A percentile compares a stretch with the other conserved stretches of the same genome.
Conservation (phyloP, 2,329 filamentous ascomycete genomes). For the Aspergillus sp. region DNA sequence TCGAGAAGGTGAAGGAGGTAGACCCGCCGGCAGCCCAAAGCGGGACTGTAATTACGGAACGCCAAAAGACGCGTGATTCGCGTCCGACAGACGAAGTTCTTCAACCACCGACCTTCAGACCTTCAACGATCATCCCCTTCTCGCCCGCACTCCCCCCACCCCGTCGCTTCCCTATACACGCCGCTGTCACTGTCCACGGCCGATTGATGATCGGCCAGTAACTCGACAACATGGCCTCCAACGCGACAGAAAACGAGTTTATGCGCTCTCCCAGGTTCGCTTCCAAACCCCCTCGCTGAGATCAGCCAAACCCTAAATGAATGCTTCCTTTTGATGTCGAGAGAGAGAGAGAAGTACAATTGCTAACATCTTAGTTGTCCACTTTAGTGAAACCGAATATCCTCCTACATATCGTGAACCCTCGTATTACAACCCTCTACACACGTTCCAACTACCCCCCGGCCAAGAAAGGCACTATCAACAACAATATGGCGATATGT, state of each 20-base stretch:
- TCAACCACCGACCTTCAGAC: background rate
- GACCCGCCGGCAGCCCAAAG: slow-evolving; percentile 14
- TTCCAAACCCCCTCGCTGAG: background rate
- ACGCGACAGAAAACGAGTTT: slow-evolving; percentile 22
- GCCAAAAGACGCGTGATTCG: slow-evolving; percentile 29
- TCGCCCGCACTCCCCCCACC: background rate
- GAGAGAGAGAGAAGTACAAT: background rate
- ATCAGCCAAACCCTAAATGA: background rate
- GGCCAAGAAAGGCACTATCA: slow-evolving; percentile 69
- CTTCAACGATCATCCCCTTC: background rate
- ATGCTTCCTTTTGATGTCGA: background rate
- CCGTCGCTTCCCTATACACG: background rate
- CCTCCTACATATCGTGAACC: slow-evolving; percentile 52
- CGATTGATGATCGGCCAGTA: background rate
- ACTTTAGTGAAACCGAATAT: slow-evolving; percentile 36
- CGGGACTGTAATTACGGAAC: slow-evolving; percentile 24
- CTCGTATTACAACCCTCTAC: slow-evolving; percentile 70
- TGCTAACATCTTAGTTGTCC: background rate
- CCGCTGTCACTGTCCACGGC: background rate
- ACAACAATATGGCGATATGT: slow-evolving; percentile 97
- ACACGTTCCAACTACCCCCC: slow-evolving; percentile 70
- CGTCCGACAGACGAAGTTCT: slow-evolving; percentile 5
- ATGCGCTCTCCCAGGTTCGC: slow-evolving; percentile 31
- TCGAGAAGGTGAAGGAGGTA: background rate
- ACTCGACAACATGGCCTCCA: slow-evolving; percentile 17